Conservation (phyloP, 1,139 yeast genomes). For the Meyerozyma elateridarum region DNA sequence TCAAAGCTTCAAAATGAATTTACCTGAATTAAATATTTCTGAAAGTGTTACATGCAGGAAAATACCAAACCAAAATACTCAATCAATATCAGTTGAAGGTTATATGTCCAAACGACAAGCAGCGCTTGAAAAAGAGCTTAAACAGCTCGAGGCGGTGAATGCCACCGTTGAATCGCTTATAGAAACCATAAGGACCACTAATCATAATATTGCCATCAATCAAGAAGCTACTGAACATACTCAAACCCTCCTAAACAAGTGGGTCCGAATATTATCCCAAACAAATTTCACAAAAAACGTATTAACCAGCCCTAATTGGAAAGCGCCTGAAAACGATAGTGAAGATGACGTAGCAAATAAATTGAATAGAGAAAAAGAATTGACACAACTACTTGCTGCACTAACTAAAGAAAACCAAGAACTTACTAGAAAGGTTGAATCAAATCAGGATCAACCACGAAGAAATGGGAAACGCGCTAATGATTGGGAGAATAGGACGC, state of each 20-base stretch:
- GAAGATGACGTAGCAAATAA: constrained; percentile 15
- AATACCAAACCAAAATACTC: too few relatives aligned
- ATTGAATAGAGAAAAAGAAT: constrained; percentile 12
- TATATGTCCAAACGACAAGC: constrained; percentile 18
- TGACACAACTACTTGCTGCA: constrained; percentile 15
- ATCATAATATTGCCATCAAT: constrained; percentile 24
- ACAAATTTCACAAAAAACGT: constrained; percentile 39
- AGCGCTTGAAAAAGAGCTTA: constrained; percentile 36
- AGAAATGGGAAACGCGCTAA: too few relatives aligned
- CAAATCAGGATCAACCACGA: constrained; percentile 19
- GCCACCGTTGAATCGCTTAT: constrained; percentile 26
- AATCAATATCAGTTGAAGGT: too few relatives aligned
- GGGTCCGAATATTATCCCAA: constrained; percentile 45
- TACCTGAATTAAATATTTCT: too few relatives aligned
- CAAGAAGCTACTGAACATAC: constrained; percentile 32
- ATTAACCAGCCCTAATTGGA: constrained; percentile 32
- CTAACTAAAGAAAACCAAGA: constrained; percentile 26
- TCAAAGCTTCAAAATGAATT: too few relatives aligned
- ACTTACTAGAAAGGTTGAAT: constrained; percentile 22
- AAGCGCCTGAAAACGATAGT: constrained; percentile 14
- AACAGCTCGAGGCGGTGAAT: constrained; percentile 31
- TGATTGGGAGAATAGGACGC: too few relatives aligned
- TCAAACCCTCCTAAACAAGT: constrained; percentile 36
- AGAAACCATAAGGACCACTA: constrained; percentile 24
- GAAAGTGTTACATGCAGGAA: too few relatives aligned